These are phyloP conservation scores for Umbelopsis isabellina DNA, from an alignment of 192 early-diverging fungal genomes.

Conservation along the genomic window DNA sequence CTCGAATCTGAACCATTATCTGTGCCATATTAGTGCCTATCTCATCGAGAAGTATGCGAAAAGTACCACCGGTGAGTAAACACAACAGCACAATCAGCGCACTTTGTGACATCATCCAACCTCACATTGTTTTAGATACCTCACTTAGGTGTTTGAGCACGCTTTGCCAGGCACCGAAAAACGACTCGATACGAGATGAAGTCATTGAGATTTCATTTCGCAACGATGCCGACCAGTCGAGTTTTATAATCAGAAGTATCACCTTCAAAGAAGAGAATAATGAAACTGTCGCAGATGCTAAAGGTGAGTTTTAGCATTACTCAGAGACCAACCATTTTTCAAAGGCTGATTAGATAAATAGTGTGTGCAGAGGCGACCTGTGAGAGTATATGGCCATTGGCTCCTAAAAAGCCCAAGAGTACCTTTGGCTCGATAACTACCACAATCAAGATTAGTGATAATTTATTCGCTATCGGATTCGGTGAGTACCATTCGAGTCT, in stretches of 20 bases:
- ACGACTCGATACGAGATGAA: not conserved
- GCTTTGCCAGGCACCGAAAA: not conserved
- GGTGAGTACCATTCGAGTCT: conserved; percentile 43
- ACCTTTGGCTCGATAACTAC: conserved; percentile 44
- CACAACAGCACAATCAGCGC: too few species aligned
- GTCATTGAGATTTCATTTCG: not conserved
- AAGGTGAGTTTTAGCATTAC: not conserved
- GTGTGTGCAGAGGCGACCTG: conserved; percentile 28
- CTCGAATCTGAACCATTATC: too few species aligned
- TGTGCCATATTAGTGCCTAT: too few species aligned
- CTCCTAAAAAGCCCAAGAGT: not conserved
- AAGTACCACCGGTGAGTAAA: too few species aligned
- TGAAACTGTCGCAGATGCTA: not conserved
- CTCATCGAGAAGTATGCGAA: too few species aligned
- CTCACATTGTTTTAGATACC: too few species aligned
- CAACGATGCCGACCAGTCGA: conserved; percentile 1
- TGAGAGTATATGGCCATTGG: conserved; percentile 41
- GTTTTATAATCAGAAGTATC: not conserved
- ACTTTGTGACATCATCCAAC: too few species aligned
- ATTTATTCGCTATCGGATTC: conserved; percentile 66
- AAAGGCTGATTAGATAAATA: not conserved
- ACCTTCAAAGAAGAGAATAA: not conserved
- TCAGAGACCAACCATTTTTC: not conserved
- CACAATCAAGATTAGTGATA: conserved; percentile 54
- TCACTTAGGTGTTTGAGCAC: not conserved